Base-by-base conservation (phyloP, 805 yeast genomes). In the Wickerhamomyces rabaulensis region DNA sequence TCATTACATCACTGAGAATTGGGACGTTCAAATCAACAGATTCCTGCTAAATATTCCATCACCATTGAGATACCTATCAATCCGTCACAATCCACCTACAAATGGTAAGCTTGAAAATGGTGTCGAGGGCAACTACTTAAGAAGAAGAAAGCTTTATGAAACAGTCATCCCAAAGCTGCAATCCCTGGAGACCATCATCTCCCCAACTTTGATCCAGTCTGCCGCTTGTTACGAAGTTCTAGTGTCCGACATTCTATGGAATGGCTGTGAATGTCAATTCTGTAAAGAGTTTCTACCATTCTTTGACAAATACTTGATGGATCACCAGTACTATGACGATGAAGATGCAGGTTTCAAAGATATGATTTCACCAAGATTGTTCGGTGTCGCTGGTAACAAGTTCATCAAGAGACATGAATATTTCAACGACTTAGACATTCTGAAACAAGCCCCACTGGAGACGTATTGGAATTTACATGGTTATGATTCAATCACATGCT, bases 231-330 rank as follows among this genome's bases (percentile, higher is more conserved):
- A 84, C 59, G 95, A 86, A 52, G 82, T 82, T 46, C 60, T 82
- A 7, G 79, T 81, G 58, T 84, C 87, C 40, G 85, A 82, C 51
- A 52, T 86, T 43, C 61, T 86, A 21, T 86, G 92, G 91, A 85
- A 84, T 58, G 92, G 92, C 0, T 85, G 92, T 61, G 73, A 72
- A 35, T 86, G 95, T 58, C 50, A 53, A 1, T 76, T 72, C 52
- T 86, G 95, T 55, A 45, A 47, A 5, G 65, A 66, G 13, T 68
- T 67, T 37, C 62, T 85, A 21, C 74, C 74, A 0, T 52, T 75
- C 10, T 69, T 81, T 42, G 95, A 86, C 54, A 70, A 75, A 15
- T 84, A 73, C 52, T 61, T 85, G 41, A 75, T 82, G 74, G 72
- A 76, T 41, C 95, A 86, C 57, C 78, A 77, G 42, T 80, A 79